Evolutionary conservation across 129 eudicot species (phyloP), one percentile per base, ranked within the genome.

Genomic region (Sambucus nigra): DNA sequence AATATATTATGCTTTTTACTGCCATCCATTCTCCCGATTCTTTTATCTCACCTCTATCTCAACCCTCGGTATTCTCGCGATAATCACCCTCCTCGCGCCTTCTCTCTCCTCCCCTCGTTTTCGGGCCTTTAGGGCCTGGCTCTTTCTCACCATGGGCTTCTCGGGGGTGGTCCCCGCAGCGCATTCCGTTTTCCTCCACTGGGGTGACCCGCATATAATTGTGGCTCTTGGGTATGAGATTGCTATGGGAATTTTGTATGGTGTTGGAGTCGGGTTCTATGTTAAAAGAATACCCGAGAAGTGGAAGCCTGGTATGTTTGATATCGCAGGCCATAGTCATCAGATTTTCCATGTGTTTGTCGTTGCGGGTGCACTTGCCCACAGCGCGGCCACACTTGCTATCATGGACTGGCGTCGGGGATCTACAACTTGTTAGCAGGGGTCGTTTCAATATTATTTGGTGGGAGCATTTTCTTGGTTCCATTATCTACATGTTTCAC

Each of bases 311-410:
- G 95, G 97, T 29, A 73, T 74, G 8, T 89, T 89, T 65, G 95
- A 89, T 70, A 67, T 89, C 21, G 88, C 88, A 5, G 97, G 97
- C 7, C 97, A 89, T 19, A 89, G 97, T 61, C 97, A 89, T 67
- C 97, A 89, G 74, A 84, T 89, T 9, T 89, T 89, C 57, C 97
- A 89, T 59, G 83, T 76, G 20, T 81, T 84, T 53, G 97, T 89
- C 1, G 93, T 84, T 9, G 86, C 67, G 2, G 97, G 95, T 17
- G 97, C 95, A n/a, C 77, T 89, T 23, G 86, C 93, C 0, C 97
- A 89, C 21, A 63, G 79, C 53, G 93, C 71, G 44, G 95, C 97
- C 15, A 78, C 85, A 25, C 83, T 84, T 25, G 57, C 68, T 53
- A 72, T 89, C 44, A 74, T 89, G 88, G 80, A 89, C 47, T 84